Conservation (phyloP, 2,329 filamentous ascomycete genomes). For the Pestalotiopsis sp. region DNA sequence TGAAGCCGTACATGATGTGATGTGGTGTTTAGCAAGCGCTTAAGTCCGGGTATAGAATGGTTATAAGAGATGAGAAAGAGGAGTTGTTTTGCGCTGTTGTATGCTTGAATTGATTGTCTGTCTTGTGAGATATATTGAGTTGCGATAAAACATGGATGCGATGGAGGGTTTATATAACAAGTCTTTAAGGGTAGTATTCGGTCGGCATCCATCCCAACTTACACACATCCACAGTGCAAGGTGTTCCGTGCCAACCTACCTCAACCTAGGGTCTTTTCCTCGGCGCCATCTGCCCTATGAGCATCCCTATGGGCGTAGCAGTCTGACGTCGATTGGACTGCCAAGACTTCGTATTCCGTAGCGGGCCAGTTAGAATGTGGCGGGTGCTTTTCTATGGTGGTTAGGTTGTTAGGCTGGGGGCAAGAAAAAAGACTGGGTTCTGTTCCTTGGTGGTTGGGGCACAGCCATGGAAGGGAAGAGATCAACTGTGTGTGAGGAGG, state of each 20-base stretch:
- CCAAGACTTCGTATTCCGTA: slow-evolving; percentile 8
- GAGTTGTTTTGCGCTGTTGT: not conserved
- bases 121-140: not conserved
- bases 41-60: not conserved
- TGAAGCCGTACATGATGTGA: slow-evolving; percentile 26
- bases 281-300: not conserved
- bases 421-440: not conserved
- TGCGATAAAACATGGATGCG: not conserved
- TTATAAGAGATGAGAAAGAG: not conserved
- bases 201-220: not conserved
- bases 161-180: not conserved
- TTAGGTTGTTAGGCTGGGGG: not conserved
- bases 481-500: not conserved
- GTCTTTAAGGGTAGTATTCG: not conserved
- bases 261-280: not conserved
- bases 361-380: not conserved
- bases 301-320: slow-evolving; percentile 7
- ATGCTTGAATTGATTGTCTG: not conserved
- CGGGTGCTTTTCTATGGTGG: slow-evolving; percentile 1
- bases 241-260: too few relatives aligned
- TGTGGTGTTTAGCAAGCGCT: slow-evolving; percentile 5
- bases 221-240: too few relatives aligned
- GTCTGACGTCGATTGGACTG: slow-evolving; percentile 5
- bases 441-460: not conserved
- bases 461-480: not conserved